Evolutionary conservation across 2,329 filamentous ascomycete genomes (phyloP), one percentile per base, ranked within the genome.

Genomic region (Aspergillus unguis): DNA sequence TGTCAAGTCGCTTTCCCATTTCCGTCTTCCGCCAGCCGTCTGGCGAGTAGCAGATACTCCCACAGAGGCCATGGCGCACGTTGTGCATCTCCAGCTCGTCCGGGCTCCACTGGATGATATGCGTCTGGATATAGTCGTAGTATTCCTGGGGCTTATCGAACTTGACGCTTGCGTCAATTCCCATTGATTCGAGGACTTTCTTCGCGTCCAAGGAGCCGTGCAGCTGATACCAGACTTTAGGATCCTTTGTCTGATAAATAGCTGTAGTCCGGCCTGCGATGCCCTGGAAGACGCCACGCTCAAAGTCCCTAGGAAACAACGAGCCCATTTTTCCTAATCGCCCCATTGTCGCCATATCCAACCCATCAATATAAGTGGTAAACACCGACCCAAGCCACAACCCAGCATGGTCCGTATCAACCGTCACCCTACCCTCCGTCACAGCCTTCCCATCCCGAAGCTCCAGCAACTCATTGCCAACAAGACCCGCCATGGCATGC

Each of bases 201-300:
- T 63, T 60, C 0, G 77, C 73, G 32, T 78, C 62, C 41, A 81
- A 66, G 0, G 75, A 79, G 4, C 79, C 79, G 48, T 81, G 77
- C 0, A 82, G 66, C 8, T 76, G 77, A 59, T 78, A 82, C 74
- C 75, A 80, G 0, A 74, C 70, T 0, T 69, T 66, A 0, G 69
- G 63, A 32, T 76, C 64, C n/a, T 69, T 73, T 0, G 79, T 81
- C 6, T 73, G 74, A 55, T 80, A 81, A 42, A 79, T 70, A 1
- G 70, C 74, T 5, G 74, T 77, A 4, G 70, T 62, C 41, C 31
- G 27, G 3, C 41, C 26, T 26, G 31, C 17, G n/a, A 28, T 26
- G 0, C 26, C 2, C 3, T 26, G 10, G 11, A 43, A 29, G 4
- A 71, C 71, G 1, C 71, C 72, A 28, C 67, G 66, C 54, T 77